A percentile compares a stretch with the other conserved stretches of the same genome.
phyloP scores from a whole-genome alignment of 371 early-diverging fungal genomes.

The Actinomortierella ambigua region DNA sequence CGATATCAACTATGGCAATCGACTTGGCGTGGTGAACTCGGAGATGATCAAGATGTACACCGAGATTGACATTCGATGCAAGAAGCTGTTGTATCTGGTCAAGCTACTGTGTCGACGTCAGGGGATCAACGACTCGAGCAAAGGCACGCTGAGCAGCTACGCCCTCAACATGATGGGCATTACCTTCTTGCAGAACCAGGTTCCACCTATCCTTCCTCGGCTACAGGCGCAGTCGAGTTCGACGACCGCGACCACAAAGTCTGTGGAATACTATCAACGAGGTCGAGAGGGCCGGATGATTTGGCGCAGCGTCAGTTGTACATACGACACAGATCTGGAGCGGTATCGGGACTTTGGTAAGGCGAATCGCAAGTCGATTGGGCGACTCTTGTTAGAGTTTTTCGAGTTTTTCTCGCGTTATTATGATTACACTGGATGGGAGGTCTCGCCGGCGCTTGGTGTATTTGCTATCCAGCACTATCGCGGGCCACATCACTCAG shows the following conservation, averaged over 20 bases:
- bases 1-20: slow-evolving; percentile 33
- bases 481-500: too few relatives aligned
- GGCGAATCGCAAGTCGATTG: slow-evolving; percentile 30
- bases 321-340: slow-evolving; percentile 20
- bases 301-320: slow-evolving; percentile 18
- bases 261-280: too few relatives aligned
- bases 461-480: too few relatives aligned
- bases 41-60: slow-evolving; percentile 30
- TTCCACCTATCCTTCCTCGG: slow-evolving; percentile 32
- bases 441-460: too few relatives aligned
- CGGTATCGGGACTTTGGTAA: slow-evolving; percentile 26
- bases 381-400: slow-evolving; percentile 37
- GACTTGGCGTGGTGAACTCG: slow-evolving; percentile 25
- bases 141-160: slow-evolving; percentile 34
- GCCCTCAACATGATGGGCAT: slow-evolving; percentile 38
- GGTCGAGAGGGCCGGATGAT: too few relatives aligned
- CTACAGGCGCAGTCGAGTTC: slow-evolving; percentile 9
- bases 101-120: slow-evolving; percentile 30
- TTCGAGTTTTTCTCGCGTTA: slow-evolving; percentile 38
- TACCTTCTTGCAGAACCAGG: slow-evolving; percentile 31
- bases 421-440: slow-evolving; percentile 21
- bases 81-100: slow-evolving; percentile 31
- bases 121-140: slow-evolving; percentile 30
- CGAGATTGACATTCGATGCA: slow-evolving; percentile 27
- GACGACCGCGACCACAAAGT: too few relatives aligned